A percentile compares a stretch with the other conserved stretches of the same genome.
Evolutionary conservation across 2,329 filamentous ascomycete species (phyloP).

Genomic region (Epichloe coenophiala): DNA sequence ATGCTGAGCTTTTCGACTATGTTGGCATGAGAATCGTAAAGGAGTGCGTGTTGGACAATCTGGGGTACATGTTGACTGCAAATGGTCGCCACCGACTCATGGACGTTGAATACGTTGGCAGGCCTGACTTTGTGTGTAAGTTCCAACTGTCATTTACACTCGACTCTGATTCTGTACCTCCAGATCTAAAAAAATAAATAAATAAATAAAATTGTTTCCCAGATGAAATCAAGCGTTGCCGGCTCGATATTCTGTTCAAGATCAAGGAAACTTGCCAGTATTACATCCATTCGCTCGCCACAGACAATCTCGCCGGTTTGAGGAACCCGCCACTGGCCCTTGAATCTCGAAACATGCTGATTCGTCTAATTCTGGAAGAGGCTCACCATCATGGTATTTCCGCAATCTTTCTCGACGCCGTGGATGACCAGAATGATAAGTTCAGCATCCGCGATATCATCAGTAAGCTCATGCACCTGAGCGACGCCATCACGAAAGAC

Average conservation of each 20-base stretch:
- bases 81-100: not conserved
- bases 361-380: not conserved
- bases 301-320: not conserved
- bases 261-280: not conserved
- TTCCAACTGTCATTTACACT: not conserved
- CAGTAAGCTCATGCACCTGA: no score
- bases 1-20: not conserved
- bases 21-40: not conserved
- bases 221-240: not conserved
- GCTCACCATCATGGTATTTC: not conserved
- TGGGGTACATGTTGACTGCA: not conserved
- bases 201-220: no score
- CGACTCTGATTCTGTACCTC: no score
- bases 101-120: not conserved
- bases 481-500: not conserved
- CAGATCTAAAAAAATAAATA: no score
- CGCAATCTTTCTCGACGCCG: not conserved
- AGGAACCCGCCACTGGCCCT: not conserved
- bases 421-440: not conserved
- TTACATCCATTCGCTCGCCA: not conserved
- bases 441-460: no score
- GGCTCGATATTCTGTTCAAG: not conserved
- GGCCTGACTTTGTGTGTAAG: not conserved
- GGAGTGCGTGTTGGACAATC: not conserved
- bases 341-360: not conserved